Conservation (phyloP, 495 filamentous ascomycete genomes). For the Penicillium robsamsonii region DNA sequence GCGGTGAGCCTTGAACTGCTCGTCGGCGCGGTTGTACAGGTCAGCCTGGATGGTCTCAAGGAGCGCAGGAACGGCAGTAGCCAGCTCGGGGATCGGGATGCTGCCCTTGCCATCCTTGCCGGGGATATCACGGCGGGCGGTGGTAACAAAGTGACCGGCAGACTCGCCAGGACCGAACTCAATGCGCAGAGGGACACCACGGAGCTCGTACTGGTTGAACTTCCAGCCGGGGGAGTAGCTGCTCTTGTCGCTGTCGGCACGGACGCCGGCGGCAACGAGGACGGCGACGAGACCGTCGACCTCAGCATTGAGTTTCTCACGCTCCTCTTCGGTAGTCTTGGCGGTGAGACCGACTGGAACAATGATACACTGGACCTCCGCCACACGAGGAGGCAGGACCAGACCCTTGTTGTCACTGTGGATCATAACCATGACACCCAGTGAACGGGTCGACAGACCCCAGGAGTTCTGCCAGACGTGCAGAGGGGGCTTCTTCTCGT, state of each 20-base stretch:
- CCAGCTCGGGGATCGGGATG: conserved; percentile 69
- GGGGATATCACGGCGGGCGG: conserved; percentile 77
- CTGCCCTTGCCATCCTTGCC: conserved; percentile 67
- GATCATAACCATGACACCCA: conserved; percentile 97
- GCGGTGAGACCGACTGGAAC: conserved; percentile 93
- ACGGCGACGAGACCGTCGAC: conserved; percentile 63
- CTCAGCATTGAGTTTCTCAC: conserved; percentile 65
- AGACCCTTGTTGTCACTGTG: conserved; percentile 94
- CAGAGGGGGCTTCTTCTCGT: conserved; percentile 65
- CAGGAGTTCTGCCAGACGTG: conserved; percentile 98
- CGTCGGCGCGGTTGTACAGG: conserved; percentile 79
- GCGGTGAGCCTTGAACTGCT: conserved; percentile 72
- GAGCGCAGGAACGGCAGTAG: conserved; percentile 67
- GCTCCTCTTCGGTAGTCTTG: conserved; percentile 76
- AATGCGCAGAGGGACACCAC: conserved; percentile 87
- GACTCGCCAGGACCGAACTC: conserved; percentile 95
- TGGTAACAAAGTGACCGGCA: conserved; percentile 76
- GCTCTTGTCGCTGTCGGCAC: conserved; percentile 70
- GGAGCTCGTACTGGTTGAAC: conserved; percentile 97
- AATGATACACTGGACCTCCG: conserved; percentile 79
- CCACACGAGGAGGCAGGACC: conserved; percentile 85
- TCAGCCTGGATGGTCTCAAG: conserved; percentile 86
- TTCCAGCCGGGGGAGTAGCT: conserved; percentile 94
- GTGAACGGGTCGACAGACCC: conserved; percentile 92
- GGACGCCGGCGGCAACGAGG: conserved; percentile 64